Percentiles rank a stretch among this genome's conserved stretches.
These are phyloP conservation scores for Aspergillus flavus DNA, from an alignment of 2,329 filamentous ascomycete species.

Conservation along the genomic window DNA sequence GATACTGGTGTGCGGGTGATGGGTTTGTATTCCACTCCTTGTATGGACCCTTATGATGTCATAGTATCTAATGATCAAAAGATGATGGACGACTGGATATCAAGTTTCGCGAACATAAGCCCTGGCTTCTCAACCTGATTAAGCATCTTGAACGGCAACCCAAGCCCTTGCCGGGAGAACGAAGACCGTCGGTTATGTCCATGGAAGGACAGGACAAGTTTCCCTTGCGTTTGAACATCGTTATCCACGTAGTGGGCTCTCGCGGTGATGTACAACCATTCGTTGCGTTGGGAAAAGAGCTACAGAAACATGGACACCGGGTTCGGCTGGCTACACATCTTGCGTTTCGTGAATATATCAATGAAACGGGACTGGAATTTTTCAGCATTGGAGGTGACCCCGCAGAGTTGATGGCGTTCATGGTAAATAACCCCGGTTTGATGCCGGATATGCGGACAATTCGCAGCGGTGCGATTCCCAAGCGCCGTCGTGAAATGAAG, in stretches of 20 bases:
- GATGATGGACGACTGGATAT: slow-evolving; percentile 80
- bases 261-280: slow-evolving; percentile 78
- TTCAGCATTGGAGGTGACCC: slow-evolving; percentile 77
- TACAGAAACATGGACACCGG: slow-evolving; percentile 70
- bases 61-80: slow-evolving; percentile 27
- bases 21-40: slow-evolving; percentile 12
- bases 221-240: slow-evolving; percentile 56
- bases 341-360: slow-evolving; percentile 68
- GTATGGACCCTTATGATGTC: too few species aligned
- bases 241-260: slow-evolving; percentile 75
- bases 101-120: slow-evolving; percentile 72
- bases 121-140: slow-evolving; percentile 67
- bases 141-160: slow-evolving; percentile 45
- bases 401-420: slow-evolving; percentile 79
- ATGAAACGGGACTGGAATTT: slow-evolving; percentile 73
- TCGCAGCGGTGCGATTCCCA: slow-evolving; percentile 74
- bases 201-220: slow-evolving; percentile 8
- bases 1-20: slow-evolving; percentile 24
- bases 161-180: not conserved
- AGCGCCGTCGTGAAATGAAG: slow-evolving; percentile 72
- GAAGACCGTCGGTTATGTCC: slow-evolving; percentile 7
- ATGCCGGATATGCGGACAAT: slow-evolving; percentile 81
- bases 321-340: slow-evolving; percentile 74
- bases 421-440: slow-evolving; percentile 85
- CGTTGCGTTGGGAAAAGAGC: slow-evolving; percentile 66